Base-by-base conservation (phyloP, 148 eudicot species). In the Persicaria tinctoria region DNA sequence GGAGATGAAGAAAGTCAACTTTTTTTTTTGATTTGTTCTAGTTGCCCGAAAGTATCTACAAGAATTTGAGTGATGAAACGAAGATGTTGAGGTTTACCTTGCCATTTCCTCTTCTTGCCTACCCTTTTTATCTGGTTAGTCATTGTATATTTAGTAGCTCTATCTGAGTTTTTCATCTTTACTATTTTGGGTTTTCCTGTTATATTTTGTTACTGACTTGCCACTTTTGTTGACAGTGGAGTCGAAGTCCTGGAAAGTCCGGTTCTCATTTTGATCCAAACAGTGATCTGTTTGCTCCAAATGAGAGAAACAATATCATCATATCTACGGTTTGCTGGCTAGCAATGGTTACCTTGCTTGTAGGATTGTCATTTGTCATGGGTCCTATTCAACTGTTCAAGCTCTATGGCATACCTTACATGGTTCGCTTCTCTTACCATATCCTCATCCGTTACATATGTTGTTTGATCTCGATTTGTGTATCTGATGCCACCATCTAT, bases 281-380 rank as follows among this genome's bases (percentile, higher is more conserved):
- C 73, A 88, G 92, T 49, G 85, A 84, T 76, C 68, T 88, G 74
- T 90, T 90, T 76, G 73, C 75, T 48, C 84, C 89, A 17, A 85
- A 70, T 60, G 90, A 88, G 78, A 84, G 70, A 55, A 82, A 84
- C 16, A 89, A 86, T 74, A 82, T 90, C 17, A 80, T 90, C 59
- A 86, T 89, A 27, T 90, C 95, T n/a, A 88, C 90, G 0, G 79
- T 82, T 74, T 90, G 95, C 76, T 90, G 95, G 92, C 51, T 90
- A 53, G 89, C 89, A 48, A 90, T 90, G 95, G 89, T 74, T 77
- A 89, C 85, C 55, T 64, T 88, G 79, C 92, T 90, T 63, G 86
- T 68, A 3, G 86, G 89, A 62, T 80, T 86, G 74, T 81, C 87
- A 11, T 83, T 88, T 74, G 87, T 81, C 5, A 80, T 88, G 85